These are phyloP conservation scores for Garcia nutans DNA, from an alignment of 345 rosid genomes.

Conservation along the genomic window DNA sequence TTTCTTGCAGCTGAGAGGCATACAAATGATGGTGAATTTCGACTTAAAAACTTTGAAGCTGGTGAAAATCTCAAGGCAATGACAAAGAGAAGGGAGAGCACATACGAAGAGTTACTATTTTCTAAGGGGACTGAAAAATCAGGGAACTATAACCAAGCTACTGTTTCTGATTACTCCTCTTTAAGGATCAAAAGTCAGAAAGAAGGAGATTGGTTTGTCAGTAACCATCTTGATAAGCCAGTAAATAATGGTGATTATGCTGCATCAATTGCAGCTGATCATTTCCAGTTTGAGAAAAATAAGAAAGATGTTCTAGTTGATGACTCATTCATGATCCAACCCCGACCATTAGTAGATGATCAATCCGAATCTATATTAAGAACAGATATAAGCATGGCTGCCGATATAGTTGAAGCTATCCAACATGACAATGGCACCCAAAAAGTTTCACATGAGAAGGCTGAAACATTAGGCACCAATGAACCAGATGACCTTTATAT, in stretches of 20 bases:
- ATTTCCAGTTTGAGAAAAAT: conserved; percentile 28
- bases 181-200: conserved; percentile 47
- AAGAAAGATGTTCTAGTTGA: conserved; percentile 57
- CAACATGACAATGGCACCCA: conserved; percentile 38
- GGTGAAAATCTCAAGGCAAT: conserved; percentile 37
- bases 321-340: conserved; percentile 90
- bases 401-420: conserved; percentile 48
- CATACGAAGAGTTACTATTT: conserved; percentile 54
- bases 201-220: conserved; percentile 74
- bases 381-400: conserved; percentile 63
- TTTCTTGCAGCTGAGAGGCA: conserved; percentile 46
- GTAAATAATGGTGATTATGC: conserved; percentile 40
- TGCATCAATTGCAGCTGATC: conserved; percentile 38
- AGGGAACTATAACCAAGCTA: conserved; percentile 29
- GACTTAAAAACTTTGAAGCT: conserved; percentile 41
- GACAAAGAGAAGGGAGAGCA: conserved; percentile 42
- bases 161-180: conserved; percentile 41
- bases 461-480: conserved; percentile 22
- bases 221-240: conserved; percentile 37
- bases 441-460: conserved; percentile 34
- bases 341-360: conserved; percentile 43
- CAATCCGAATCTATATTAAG: conserved; percentile 44
- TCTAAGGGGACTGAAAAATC: conserved; percentile 38
- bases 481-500: conserved; percentile 96
- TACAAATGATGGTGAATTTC: conserved; percentile 38